Base-by-base conservation (phyloP, 192 early-diverging fungal genomes). In the Globomyces pollinis-pini region DNA sequence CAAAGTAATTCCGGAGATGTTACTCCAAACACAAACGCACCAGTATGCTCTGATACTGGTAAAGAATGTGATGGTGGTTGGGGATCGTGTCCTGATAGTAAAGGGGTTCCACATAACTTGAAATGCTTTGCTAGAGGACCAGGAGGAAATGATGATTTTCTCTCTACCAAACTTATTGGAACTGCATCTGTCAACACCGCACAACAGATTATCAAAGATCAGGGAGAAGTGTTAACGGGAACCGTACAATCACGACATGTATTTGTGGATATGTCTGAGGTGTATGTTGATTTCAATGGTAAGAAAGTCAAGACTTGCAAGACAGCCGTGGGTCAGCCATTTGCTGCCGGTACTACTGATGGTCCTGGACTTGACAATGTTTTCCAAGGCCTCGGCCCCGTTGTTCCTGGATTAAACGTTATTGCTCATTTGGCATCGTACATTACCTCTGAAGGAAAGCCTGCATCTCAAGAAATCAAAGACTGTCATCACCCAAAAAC, bases 331-430 rank as follows among this genome's bases (percentile, higher is more conserved):
- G 77, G 77, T 9, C 62, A 77, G 49, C 38, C 64, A 12, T 69
- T 79, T 58, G 61, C 69, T 58, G 79, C 78, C 24, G 79, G 78
- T 21, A 81, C 79, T 28, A 81, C 75, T 1, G 79, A 81, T 64
- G 78, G 78, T 8, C 73, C 76, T 23, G 76, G 65, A 20, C 6
- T 59, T 26, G 51, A 39, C 20, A 5, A 8, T 38, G 49, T 43
- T 16, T 66, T 51, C 18, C 67, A 69, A 61, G 45, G 63, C 18
- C 31, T 55, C 8, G 53, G 53, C 5, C 8, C 53, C 12, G 26
- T 3, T 15, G 18, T 9, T 23, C 9, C 35, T 35, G 53, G 53
- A 21, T 18, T 55, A 30, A 39, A 39, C 35, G 6, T 55, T 39
- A 4, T 55, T 2, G 53, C 20, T 35, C 5, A 39, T 18, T 13